phyloP scores from a whole-genome alignment of 75 land plant species.

The Isoetes taiwanensis region DNA sequence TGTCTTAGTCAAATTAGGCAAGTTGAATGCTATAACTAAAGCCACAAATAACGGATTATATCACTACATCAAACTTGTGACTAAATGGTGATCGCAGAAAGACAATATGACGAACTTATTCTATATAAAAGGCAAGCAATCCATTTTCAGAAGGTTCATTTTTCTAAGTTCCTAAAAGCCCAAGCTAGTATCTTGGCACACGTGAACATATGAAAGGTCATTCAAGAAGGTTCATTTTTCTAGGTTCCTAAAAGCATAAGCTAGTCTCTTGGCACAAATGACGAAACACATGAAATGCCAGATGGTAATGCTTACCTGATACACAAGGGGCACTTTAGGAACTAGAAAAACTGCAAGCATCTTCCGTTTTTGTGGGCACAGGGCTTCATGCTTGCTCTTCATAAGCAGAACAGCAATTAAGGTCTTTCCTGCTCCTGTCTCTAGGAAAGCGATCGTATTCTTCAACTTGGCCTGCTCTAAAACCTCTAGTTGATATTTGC shows the following conservation, averaged over 20 bases:
- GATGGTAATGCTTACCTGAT: conserved; percentile 48
- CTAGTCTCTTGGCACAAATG: too few relatives aligned
- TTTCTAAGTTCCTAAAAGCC: too few relatives aligned
- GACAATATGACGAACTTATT: too few relatives aligned
- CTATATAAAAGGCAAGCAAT: too few relatives aligned
- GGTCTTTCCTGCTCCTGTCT: conserved; percentile 98
- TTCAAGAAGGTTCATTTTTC: too few relatives aligned
- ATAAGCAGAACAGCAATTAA: conserved; percentile 87
- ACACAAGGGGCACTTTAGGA: conserved; percentile 97
- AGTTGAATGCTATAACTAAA: too few relatives aligned
- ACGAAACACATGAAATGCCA: background rate
- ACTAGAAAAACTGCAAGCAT: conserved; percentile 93
- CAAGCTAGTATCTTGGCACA: background rate
- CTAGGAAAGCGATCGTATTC: conserved; percentile 96
- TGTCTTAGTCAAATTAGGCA: too few relatives aligned
- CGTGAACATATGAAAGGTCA: background rate
- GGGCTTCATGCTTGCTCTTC: conserved; percentile 36
- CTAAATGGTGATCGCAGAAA: too few relatives aligned
- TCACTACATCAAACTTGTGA: too few relatives aligned
- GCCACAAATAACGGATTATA: too few relatives aligned
- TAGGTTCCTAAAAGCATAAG: too few relatives aligned
- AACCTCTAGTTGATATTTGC: conserved; percentile 89
- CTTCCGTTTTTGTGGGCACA: conserved; percentile 52
- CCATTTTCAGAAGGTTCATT: too few relatives aligned
- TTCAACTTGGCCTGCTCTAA: conserved; percentile 82